Base-by-base conservation (phyloP, 352 stramenopile genomes). In the Globisporangium acanthophoron region DNA sequence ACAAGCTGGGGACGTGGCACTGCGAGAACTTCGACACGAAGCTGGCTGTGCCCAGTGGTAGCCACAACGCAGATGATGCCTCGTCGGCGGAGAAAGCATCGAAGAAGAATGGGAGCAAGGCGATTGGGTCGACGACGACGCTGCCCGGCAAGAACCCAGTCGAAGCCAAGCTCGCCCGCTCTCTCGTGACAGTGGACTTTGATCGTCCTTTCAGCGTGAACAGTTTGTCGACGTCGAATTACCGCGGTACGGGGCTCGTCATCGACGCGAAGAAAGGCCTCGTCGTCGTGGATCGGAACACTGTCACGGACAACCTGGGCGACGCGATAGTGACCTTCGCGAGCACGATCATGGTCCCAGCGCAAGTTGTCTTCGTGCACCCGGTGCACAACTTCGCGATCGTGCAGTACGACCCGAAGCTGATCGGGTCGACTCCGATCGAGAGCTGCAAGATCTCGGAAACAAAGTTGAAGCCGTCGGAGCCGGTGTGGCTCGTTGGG, bases 331-430 rank as follows among this genome's bases (percentile, higher is more conserved):
- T 98, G 18, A 96, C 90, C 12, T 94, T 98, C 59, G 89, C 87
- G 1, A 94, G 84, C 61, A 94, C 85, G n/a, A 87, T 94, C 16
- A 87, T 96, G 59, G 81, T 94, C 12, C 86, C 88, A 0, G 89
- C 82, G 11, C 76, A 87, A 20, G 84, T 96, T 0, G 72, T 96
- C n/a, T 97, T 97, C 54, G 85, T 97, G 1, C 92, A 98, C 59
- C 92, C 92, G 6, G 80, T 96, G 57, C 89, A 97, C 71, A 97
- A 97, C 65, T 97, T 97, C 57, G 85, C 86, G 8, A 93, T 97
- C 57, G 80, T 98, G 16, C 85, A 96, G 66, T 97, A 96, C 65
- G 87, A 98, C 61, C 83, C 88, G 24, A 85, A 85, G 61, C 69
- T 91, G 12, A 93, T 94, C 62, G 85, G 85, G 1, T 88, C 82